These are phyloP conservation scores for Liquidambar formosana DNA, from an alignment of 164 flowering plant genomes.

Conservation along the genomic window DNA sequence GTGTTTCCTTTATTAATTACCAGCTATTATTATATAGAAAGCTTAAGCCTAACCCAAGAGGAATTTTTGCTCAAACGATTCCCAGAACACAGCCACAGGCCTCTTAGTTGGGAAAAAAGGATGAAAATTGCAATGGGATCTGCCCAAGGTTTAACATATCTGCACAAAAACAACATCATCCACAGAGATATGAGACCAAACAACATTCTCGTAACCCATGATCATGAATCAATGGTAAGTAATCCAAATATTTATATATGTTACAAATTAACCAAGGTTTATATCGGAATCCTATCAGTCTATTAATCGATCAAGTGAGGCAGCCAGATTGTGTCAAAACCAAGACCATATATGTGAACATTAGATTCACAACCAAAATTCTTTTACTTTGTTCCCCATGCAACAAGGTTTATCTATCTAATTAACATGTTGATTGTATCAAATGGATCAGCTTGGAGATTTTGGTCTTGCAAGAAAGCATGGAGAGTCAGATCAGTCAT, in stretches of 20 bases:
- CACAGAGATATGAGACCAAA: conserved; percentile 75
- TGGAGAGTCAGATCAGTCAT: conserved; percentile 37
- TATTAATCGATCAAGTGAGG: neutral
- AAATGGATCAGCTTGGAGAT: conserved; percentile 61
- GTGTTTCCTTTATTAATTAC: neutral
- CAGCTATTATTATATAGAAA: neutral
- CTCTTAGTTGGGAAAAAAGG: conserved; percentile 58
- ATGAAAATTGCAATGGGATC: conserved; percentile 64
- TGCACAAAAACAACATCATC: conserved; percentile 59
- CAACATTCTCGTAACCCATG: conserved; percentile 73
- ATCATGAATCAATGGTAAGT: conserved; percentile 62
- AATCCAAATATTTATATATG: no score
- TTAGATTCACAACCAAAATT: neutral
- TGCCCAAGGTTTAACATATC: conserved; percentile 56
- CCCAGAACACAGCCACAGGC: conserved; percentile 36
- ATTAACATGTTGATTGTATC: neutral
- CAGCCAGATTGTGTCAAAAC: neutral
- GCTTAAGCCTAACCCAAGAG: conserved; percentile 2
- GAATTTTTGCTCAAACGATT: conserved; percentile 13
- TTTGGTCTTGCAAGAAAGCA: conserved; percentile 70
- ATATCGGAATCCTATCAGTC: neutral
- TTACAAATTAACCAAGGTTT: no score
- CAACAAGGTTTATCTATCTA: no score
- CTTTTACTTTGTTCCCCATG: no score
- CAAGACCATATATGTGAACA: no score